Evolutionary conservation across 1,284 basidiomycete genomes (phyloP).

Genomic region (Melampsora americana): DNA sequence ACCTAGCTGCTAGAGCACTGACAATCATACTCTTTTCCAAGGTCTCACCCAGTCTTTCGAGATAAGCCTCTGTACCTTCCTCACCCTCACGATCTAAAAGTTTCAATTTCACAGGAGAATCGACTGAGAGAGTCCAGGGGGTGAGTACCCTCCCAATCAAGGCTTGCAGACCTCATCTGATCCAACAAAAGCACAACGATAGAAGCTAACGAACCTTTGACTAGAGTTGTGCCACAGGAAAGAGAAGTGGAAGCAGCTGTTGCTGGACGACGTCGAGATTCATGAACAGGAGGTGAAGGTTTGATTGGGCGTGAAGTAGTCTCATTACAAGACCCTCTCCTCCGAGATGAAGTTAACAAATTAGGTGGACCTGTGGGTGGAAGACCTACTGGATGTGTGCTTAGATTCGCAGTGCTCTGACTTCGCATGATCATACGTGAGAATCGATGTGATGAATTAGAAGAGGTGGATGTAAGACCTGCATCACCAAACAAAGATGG

Average conservation of each 20-base stretch:
- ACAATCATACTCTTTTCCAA: slow-evolving; percentile 32
- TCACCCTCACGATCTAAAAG: not conserved
- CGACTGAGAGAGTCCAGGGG: not conserved
- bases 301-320: not conserved
- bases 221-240: not conserved
- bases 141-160: no score
- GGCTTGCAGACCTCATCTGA: no score
- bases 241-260: not conserved
- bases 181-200: not conserved
- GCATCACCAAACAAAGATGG: not conserved
- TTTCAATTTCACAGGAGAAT: not conserved
- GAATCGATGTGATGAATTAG: not conserved
- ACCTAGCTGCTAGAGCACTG: slow-evolving; percentile 30
- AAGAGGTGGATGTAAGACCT: not conserved
- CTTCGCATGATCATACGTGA: not conserved
- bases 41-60: not conserved
- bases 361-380: not conserved
- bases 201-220: not conserved
- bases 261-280: not conserved
- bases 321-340: not conserved
- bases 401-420: not conserved
- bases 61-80: slow-evolving; percentile 13
- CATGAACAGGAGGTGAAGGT: not conserved
- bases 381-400: no score
- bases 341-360: no score